Base-by-base conservation (phyloP, 371 early-diverging fungal species). In the Rhizomucor miehei region DNA sequence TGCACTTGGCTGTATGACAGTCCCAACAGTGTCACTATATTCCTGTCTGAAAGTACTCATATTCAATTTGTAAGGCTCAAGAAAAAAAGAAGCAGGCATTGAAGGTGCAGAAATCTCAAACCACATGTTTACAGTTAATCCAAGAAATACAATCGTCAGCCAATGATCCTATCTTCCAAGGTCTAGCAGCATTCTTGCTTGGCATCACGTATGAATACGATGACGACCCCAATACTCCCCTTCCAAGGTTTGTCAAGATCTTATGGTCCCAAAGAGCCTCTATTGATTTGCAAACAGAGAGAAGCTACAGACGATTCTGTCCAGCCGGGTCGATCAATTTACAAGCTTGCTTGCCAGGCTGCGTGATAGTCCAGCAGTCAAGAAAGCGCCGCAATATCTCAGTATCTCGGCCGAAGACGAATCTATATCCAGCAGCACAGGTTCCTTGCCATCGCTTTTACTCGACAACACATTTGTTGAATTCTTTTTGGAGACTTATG, bases 61-160 rank as follows among this genome's bases (percentile, higher is more conserved):
- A 69, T 93, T 25, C 89, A 93, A 60, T 95, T 94, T 76, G 92
- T 93, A 84, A 60, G 81, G n/a, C n/a, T n/a, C n/a, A n/a, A n/a
- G n/a, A n/a, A n/a, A n/a, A n/a, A n/a, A n/a, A n/a, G n/a, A n/a
- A n/a, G n/a, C n/a, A n/a, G n/a, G n/a, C n/a, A n/a, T n/a, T n/a
- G n/a, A n/a, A n/a, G n/a, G n/a, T n/a, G n/a, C n/a, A n/a, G n/a
- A n/a, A n/a, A n/a, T n/a, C n/a, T n/a, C n/a, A n/a, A n/a, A n/a
- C n/a, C n/a, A n/a, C n/a, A n/a, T 45, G 14, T 54, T 21, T 19
- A 1, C 55, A 91, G 89, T 64, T 96, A 48, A 89, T 94, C 17
- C 93, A 94, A 69, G 85, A 90, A 66, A 86, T 94, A 56, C 88
- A 90, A 44, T 85, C 89, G 0, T 88, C 95, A 10, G 85, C 88